Conservation (phyloP, 1,139 yeast species). For the Arxiozyma slooffiae region DNA sequence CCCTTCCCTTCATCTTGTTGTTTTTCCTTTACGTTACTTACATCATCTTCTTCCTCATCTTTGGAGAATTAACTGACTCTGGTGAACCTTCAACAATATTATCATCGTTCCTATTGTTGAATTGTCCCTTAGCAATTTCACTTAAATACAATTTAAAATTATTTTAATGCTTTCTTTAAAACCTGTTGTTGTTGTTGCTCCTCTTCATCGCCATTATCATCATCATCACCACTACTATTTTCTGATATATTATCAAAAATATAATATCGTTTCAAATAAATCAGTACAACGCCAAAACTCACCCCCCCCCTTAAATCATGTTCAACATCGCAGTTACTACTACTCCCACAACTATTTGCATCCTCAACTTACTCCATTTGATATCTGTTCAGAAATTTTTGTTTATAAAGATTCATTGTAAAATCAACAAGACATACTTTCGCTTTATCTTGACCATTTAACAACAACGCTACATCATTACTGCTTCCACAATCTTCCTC, state of each 20-base stretch:
- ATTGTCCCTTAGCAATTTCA: constrained; percentile 18
- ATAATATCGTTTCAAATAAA: constrained; percentile 19
- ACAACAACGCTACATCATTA: constrained; percentile 10
- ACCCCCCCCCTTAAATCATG: constrained; percentile 14
- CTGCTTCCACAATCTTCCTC: constrained; percentile 10
- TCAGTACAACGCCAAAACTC: constrained; percentile 30
- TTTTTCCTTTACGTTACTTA: neutral
- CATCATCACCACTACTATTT: neutral
- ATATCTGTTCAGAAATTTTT: constrained; percentile 19
- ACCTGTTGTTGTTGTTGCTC: constrained; percentile 1
- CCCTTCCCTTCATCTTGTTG: constrained; percentile 1
- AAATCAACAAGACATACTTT: constrained; percentile 23
- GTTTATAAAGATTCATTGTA: constrained; percentile 26
- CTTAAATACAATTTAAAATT: constrained; percentile 24
- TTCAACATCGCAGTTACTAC: neutral
- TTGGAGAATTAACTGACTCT: neutral
- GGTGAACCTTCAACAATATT: neutral
- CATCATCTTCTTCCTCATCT: constrained; percentile 4
- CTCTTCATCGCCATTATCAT: neutral
- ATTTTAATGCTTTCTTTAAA: constrained; percentile 21
- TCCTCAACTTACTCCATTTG: constrained; percentile 11
- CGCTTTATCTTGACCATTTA: constrained; percentile 26
- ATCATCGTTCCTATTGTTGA: neutral
- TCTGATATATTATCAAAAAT: constrained; percentile 9
- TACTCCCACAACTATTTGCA: neutral